Base-by-base conservation (phyloP, 192 early-diverging fungal species). In the Linnemannia elongata region DNA sequence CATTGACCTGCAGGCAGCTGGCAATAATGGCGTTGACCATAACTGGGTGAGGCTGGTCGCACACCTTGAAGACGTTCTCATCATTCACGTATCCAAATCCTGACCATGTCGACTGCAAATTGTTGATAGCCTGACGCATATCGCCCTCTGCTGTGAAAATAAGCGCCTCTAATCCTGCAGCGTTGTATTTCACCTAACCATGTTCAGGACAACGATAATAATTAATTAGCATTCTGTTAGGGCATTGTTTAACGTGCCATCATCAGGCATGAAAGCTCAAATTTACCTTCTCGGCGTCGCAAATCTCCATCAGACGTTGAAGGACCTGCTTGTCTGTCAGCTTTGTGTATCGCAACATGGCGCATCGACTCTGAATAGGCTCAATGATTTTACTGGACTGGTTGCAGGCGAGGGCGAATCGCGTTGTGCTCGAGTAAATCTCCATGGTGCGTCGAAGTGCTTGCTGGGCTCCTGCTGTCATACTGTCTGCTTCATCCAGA, bases 401-500 rank as follows among this genome's bases (percentile, higher is more conserved):
- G 88, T 99, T 99, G 90, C 98, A 99, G 3, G 98, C 98, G 22
- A 99, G 89, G 7, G 97, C 97, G 91, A 99, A 99, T 38, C 98
- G 93, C 17, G 98, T 99, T 3, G 97, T 99, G 72, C 92, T 92
- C 22, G 97, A 97, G 89, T 97, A 99, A 57, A 99, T 95, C 88
- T 99, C 98, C 98, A 99, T 99, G 0, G 97, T 99, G 63, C 98
- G 93, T 77, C 98, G 94, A 77, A 99, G 92, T 42, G 98, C 98
- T 88, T 99, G 98, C 83, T 99, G 98, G 10, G 98, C 98, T 33
- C 95, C 97, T 42, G 94, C 90, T 15, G 98, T 99, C 98, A 99
- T 99, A 87, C 96, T 98, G 88, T 99, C 98, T n/a, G 97, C 98
- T 91, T 99, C 98, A 88, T 99, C 98, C 74, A 99, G 89, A 88